Base-by-base conservation (phyloP, 306 rosid species). In the Canavalia ensiformis region DNA sequence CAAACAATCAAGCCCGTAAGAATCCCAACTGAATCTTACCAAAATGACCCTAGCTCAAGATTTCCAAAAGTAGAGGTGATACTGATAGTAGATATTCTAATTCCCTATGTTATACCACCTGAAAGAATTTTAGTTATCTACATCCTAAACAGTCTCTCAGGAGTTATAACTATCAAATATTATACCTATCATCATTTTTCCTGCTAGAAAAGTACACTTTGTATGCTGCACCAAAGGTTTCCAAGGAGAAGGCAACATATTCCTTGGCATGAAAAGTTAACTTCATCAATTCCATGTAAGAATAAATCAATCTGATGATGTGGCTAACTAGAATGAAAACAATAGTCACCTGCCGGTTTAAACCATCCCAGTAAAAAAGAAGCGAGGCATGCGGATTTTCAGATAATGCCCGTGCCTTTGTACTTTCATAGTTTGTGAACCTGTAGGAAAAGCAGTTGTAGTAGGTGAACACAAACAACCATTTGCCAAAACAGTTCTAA, bases 391-490 rank as follows among this genome's bases (percentile, higher is more conserved):
- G 88, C 42, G 99, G 90, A 90, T 93, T 95, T 88, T 90, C 92
- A 66, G 89, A 87, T 86, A 96, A 88, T 25, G 92, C 90, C 54
- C 37, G 85, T 28, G 88, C 97, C 89, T 96, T 96, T 77, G 1
- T 92, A 91, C 98, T 96, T 77, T 87, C 98, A 87, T 92, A 93
- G 86, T 96, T 96, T 57, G 97, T 96, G 84, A 86, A 92, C 99
- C 99, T 96, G 87, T 46, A 18, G 25, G 84, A 56, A 87, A 77
- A 50, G 71, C 12, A 67, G 84, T 44, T 51, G 64, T 67, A 66
- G 75, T 52, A 80, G 51, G 84, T 78, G 79, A 30, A 60, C 84
- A 81, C 68, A 78, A 63, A 59, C 8, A 62, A 78, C 44, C 59
- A 87, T 71, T 73, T 60, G 3, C 66, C 35, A 31, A 65, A 62